These are phyloP conservation scores for Pythium vanterpoolii DNA, from an alignment of 352 stramenopile genomes.

Conservation along the genomic window DNA sequence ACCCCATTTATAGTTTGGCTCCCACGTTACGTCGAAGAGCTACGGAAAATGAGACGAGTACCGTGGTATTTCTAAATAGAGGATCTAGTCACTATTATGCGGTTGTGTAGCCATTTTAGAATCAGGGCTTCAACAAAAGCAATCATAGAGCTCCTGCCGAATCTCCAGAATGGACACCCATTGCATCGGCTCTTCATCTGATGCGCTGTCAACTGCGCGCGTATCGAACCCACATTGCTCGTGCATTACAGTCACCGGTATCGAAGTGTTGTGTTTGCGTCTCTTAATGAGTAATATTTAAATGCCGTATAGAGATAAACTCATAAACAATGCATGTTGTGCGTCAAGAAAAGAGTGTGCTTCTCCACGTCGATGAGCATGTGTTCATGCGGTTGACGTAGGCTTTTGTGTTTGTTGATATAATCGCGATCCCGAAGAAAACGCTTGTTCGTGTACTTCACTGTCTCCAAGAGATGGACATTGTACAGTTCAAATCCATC, in stretches of 20 bases:
- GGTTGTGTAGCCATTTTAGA: not conserved
- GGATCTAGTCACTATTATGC: not conserved
- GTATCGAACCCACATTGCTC: no score
- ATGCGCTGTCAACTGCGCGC: not conserved
- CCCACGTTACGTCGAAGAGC: not conserved
- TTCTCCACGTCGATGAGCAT: no score
- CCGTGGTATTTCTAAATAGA: not conserved
- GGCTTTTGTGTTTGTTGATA: no score
- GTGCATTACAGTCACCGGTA: not conserved
- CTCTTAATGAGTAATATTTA: constrained; percentile 13
- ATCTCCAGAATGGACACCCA: constrained; percentile 4
- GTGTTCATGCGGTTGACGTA: no score
- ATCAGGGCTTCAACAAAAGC: not conserved
- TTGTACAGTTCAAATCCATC: no score
- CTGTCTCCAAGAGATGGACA: no score
- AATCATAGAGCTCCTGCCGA: not conserved
- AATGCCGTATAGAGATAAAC: constrained; percentile 11
- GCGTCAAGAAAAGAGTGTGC: constrained; percentile 12
- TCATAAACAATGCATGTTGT: constrained; percentile 14
- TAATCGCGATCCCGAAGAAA: no score
- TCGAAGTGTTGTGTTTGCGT: constrained; percentile 11
- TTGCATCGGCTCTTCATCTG: not conserved
- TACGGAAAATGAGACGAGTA: not conserved
- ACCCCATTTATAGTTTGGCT: not conserved
- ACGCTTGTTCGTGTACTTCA: no score